Evolutionary conservation across 805 yeast species (phyloP).

Genomic region (Yarrowia bubula): DNA sequence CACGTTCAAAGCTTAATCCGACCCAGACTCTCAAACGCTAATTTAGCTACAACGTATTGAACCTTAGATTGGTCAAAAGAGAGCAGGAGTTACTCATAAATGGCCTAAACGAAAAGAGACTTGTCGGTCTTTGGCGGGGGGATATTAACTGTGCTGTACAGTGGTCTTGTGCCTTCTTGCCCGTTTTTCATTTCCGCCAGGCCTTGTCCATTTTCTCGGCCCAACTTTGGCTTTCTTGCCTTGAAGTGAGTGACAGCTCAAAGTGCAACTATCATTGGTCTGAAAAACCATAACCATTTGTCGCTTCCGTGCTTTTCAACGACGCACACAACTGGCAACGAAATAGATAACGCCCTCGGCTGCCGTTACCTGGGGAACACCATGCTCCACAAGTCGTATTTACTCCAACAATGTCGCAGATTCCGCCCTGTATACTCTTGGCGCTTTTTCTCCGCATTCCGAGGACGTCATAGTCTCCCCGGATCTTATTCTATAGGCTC

Average conservation of each 20-base stretch:
- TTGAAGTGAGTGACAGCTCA: too few relatives aligned
- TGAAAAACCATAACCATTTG: background rate
- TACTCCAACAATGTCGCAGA: background rate
- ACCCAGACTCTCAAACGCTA: background rate
- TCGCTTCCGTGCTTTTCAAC: too few relatives aligned
- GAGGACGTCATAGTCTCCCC: background rate
- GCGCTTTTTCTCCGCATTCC: conserved; percentile 5
- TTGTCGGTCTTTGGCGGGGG: background rate
- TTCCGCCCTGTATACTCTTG: background rate
- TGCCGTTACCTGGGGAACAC: background rate
- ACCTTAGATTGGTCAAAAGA: conserved; percentile 19
- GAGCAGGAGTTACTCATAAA: background rate
- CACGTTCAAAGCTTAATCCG: conserved; percentile 2
- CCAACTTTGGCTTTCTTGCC: too few relatives aligned
- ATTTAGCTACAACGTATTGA: conserved; percentile 13
- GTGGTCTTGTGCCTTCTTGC: background rate
- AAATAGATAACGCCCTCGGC: background rate
- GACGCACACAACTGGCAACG: background rate
- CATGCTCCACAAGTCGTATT: background rate
- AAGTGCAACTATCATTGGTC: background rate
- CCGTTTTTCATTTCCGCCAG: background rate
- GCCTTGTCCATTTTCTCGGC: background rate
- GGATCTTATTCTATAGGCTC: background rate
- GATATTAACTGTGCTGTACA: background rate
- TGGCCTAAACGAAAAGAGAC: background rate